Percentiles rank a stretch among this genome's conserved stretches.
Evolutionary conservation across 2,329 filamentous ascomycete genomes (phyloP).

Genomic region (Lachnellula cervina): DNA sequence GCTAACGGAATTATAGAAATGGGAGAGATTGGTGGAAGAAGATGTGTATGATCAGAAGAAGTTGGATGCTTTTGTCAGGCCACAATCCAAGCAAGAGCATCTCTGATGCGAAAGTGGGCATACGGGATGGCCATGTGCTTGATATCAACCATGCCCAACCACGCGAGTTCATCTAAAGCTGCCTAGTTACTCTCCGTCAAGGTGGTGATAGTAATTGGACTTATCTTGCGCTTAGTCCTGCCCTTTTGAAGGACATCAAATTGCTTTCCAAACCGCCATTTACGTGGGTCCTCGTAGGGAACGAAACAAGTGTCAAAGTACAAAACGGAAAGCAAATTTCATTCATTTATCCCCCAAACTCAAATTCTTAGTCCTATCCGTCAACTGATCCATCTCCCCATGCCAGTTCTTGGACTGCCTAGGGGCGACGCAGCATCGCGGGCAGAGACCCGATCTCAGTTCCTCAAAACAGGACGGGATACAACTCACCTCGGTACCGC

Average conservation of each 20-base stretch:
- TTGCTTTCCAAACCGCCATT: no score
- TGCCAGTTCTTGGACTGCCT: neutral
- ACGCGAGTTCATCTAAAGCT: no score
- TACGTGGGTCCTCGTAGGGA: no score
- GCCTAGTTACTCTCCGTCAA: no score
- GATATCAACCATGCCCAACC: no score
- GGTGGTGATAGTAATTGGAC: no score
- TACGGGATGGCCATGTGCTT: neutral
- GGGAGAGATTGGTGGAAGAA: constrained; percentile 23
- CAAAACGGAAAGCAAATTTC: neutral
- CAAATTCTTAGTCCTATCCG: neutral
- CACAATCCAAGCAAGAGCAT: neutral
- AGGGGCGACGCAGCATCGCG: neutral
- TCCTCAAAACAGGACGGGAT: neutral
- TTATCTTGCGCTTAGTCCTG: no score
- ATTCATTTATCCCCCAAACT: neutral
- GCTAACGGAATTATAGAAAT: constrained; percentile 15
- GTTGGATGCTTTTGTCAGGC: constrained; percentile 19
- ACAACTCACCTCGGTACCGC: neutral
- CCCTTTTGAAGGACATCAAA: no score
- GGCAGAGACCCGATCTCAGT: neutral
- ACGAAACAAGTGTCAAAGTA: no score
- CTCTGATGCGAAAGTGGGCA: neutral
- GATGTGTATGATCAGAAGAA: constrained; percentile 25
- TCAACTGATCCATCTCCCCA: neutral